Evolutionary conservation across 1,284 basidiomycete genomes (phyloP).

Genomic region (Anthracocystis setariae): DNA sequence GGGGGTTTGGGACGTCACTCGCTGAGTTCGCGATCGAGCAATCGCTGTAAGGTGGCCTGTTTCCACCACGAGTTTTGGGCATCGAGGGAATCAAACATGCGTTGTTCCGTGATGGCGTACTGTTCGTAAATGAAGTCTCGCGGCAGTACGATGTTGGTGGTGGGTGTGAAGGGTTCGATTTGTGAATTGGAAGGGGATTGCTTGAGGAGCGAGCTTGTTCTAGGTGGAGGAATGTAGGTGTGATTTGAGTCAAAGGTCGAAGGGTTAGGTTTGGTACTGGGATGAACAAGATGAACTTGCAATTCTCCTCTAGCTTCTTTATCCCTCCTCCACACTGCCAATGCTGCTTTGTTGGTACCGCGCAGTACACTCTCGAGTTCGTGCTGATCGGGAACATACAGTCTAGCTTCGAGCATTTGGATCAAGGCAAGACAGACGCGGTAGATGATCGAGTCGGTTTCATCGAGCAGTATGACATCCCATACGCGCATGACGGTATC

Average conservation of each 20-base stretch:
- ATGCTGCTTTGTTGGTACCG: constrained; percentile 55
- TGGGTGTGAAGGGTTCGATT: too few species aligned
- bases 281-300: constrained; percentile 5
- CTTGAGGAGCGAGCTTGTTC: constrained; percentile 4
- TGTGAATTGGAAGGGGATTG: neutral
- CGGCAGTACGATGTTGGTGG: too few species aligned
- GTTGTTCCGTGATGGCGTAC: constrained; percentile 57
- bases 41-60: constrained; percentile 52
- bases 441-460: constrained; percentile 57
- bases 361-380: constrained; percentile 53
- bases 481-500: constrained; percentile 60
- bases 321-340: constrained; percentile 57
- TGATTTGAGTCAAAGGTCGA: too few species aligned
- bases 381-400: constrained; percentile 57
- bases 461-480: constrained; percentile 62
- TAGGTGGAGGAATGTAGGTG: constrained; percentile 5
- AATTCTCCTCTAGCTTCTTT: constrained; percentile 27
- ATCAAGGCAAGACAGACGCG: constrained; percentile 58
- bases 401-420: constrained; percentile 53
- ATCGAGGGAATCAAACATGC: constrained; percentile 52
- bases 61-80: constrained; percentile 63
- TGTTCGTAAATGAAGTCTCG: constrained; percentile 62
- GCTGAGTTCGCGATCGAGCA: constrained; percentile 60
- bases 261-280: neutral
- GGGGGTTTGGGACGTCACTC: constrained; percentile 5